phyloP scores from a whole-genome alignment of 352 stramenopile species.

The Pythium chondricola region DNA sequence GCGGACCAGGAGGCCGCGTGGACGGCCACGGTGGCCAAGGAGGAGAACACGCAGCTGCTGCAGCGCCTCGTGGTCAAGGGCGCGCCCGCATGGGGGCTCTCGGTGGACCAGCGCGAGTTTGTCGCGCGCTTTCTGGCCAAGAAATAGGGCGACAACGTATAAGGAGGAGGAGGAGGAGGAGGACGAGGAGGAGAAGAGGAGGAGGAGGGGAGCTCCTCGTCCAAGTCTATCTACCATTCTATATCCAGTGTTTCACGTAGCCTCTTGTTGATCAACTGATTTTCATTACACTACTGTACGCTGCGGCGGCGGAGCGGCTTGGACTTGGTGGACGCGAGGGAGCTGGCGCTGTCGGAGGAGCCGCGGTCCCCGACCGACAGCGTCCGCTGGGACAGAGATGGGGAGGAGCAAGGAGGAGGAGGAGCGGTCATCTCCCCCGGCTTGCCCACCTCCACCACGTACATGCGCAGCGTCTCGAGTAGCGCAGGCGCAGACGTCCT shows the following conservation, averaged over 20 bases:
- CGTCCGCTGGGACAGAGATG: slow-evolving; percentile 9
- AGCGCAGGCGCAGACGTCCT: slow-evolving; percentile 8
- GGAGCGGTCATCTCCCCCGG: too few relatives aligned
- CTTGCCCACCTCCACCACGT: slow-evolving; percentile 24
- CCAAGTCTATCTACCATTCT: too few relatives aligned
- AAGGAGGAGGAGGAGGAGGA: too few relatives aligned
- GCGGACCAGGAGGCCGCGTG: slow-evolving; percentile 21
- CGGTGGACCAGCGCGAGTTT: slow-evolving; percentile 65
- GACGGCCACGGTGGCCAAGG: slow-evolving; percentile 31
- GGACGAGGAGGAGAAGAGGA: too few relatives aligned
- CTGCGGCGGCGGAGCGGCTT: too few relatives aligned
- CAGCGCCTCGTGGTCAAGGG: slow-evolving; percentile 64
- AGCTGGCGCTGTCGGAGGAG: slow-evolving; percentile 15
- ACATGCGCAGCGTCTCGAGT: slow-evolving; percentile 66
- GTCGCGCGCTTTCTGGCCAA: slow-evolving; percentile 39
- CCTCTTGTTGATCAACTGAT: too few relatives aligned
- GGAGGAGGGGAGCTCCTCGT: too few relatives aligned
- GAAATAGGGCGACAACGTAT: too few relatives aligned
- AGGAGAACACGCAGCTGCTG: slow-evolving; percentile 39
- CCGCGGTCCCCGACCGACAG: slow-evolving; percentile 16
- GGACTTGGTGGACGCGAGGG: too few relatives aligned
- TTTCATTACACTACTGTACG: too few relatives aligned
- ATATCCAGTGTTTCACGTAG: too few relatives aligned
- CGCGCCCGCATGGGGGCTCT: slow-evolving; percentile 69
- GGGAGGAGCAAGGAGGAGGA: too few relatives aligned